Conservation (phyloP, 2,329 filamentous ascomycete genomes). For the Monosporascus cannonballus region DNA sequence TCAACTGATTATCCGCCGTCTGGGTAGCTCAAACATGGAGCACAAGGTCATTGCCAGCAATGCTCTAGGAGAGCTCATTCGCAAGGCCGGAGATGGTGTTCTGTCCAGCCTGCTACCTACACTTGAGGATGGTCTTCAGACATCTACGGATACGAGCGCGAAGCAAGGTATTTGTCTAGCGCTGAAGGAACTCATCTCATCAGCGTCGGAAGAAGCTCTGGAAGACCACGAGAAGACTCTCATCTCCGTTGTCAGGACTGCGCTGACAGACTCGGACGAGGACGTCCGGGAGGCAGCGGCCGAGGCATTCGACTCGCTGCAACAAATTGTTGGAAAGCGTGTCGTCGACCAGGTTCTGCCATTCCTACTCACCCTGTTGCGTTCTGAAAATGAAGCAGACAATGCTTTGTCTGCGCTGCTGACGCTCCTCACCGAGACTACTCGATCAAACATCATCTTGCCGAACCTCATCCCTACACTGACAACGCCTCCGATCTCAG, state of each 20-base stretch:
- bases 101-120: constrained; percentile 83
- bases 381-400: constrained; percentile 79
- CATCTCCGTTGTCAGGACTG: constrained; percentile 88
- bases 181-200: constrained; percentile 84
- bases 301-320: constrained; percentile 92
- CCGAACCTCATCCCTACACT: constrained; percentile 94
- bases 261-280: constrained; percentile 80
- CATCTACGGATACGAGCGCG: constrained; percentile 82
- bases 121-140: constrained; percentile 83
- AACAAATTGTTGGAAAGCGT: constrained; percentile 88
- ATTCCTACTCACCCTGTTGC: constrained; percentile 81
- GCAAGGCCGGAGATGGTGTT: constrained; percentile 92
- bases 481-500: constrained; percentile 80
- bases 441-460: constrained; percentile 90
- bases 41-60: constrained; percentile 99
- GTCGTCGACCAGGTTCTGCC: constrained; percentile 94
- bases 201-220: constrained; percentile 79
- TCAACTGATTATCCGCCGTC: constrained; percentile 85
- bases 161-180: constrained; percentile 98
- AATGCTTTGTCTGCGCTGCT: constrained; percentile 89
- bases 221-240: constrained; percentile 94
- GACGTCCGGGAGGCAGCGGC: constrained; percentile 94
- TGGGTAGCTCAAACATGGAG: constrained; percentile 95
- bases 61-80: constrained; percentile 90
- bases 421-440: constrained; percentile 88